Evolutionary conservation across 768 basidiomycete genomes (phyloP).

Genomic region (Russula earlei): DNA sequence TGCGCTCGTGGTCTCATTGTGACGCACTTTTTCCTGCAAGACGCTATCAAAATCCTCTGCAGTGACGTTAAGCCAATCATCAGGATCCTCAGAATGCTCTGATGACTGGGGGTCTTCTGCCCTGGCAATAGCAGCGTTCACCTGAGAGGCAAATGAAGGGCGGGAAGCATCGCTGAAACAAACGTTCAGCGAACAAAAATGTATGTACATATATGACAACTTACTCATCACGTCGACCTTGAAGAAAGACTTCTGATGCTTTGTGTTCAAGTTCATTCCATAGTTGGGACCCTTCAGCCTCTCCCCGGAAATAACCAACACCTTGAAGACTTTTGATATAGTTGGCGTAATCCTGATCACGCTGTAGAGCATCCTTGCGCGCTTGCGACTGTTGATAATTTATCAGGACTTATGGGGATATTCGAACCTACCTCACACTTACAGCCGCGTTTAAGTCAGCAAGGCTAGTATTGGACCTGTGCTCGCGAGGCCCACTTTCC

Average conservation of each 20-base stretch:
- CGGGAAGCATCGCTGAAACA: constrained; percentile 45
- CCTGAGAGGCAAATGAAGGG: constrained; percentile 65
- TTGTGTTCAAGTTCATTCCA: constrained; percentile 70
- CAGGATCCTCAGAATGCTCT: constrained; percentile 52
- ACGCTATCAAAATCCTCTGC: constrained; percentile 66
- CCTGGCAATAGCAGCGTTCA: constrained; percentile 51
- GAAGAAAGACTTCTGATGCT: constrained; percentile 59
- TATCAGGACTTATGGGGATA: not conserved
- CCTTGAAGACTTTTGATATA: constrained; percentile 60
- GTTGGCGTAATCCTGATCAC: constrained; percentile 55
- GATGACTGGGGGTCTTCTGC: constrained; percentile 27
- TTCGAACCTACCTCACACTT: constrained; percentile 20
- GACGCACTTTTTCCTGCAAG: constrained; percentile 38
- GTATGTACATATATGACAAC: constrained; percentile 24
- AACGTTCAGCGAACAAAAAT: not conserved
- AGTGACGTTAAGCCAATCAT: constrained; percentile 82
- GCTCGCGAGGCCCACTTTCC: constrained; percentile 58
- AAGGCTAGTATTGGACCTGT: constrained; percentile 28
- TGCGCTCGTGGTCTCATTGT: constrained; percentile 9
- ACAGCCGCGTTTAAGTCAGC: constrained; percentile 42
- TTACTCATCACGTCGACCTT: constrained; percentile 57
- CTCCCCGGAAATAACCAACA: constrained; percentile 68
- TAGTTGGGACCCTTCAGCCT: constrained; percentile 63
- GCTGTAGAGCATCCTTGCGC: constrained; percentile 55
- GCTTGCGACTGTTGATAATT: constrained; percentile 42